These are phyloP conservation scores for Fagopyrum esculentum DNA, from an alignment of 148 eudicot species.

Conservation along the genomic window DNA sequence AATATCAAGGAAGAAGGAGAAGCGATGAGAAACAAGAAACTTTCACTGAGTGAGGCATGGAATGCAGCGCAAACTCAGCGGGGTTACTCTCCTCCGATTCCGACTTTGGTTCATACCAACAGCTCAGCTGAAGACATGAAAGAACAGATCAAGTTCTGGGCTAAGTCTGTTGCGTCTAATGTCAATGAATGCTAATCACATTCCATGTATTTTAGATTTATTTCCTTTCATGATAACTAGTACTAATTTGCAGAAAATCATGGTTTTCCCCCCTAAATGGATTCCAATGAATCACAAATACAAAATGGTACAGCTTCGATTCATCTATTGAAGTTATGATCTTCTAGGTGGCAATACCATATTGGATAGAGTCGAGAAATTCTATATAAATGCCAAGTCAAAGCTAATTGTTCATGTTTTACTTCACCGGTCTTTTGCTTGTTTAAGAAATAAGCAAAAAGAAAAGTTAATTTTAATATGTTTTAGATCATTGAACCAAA, in stretches of 20 bases:
- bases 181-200: conserved; percentile 39
- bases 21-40: conserved; percentile 10
- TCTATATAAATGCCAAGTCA: no score
- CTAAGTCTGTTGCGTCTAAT: conserved; percentile 79
- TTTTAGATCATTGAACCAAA: no score
- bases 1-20: conserved; percentile 28
- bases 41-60: conserved; percentile 25
- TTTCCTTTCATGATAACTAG: not conserved
- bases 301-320: no score
- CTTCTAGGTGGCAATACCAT: no score
- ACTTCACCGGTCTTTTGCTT: no score
- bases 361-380: no score
- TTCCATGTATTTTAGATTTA: not conserved
- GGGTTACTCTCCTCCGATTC: conserved; percentile 25
- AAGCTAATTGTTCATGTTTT: no score
- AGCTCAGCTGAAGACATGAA: conserved; percentile 56
- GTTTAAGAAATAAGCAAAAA: no score
- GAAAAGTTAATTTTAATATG: no score
- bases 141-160: conserved; percentile 84
- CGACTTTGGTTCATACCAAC: conserved; percentile 31
- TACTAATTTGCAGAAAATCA: not conserved
- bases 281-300: no score
- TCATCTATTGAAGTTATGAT: no score
- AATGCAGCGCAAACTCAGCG: conserved; percentile 9
- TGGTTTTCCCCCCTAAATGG: no score